A percentile compares a stretch with the other conserved stretches of the same genome.
Evolutionary conservation across 176 grass and related monocot species (phyloP).

Genomic region (Raddia guianensis): DNA sequence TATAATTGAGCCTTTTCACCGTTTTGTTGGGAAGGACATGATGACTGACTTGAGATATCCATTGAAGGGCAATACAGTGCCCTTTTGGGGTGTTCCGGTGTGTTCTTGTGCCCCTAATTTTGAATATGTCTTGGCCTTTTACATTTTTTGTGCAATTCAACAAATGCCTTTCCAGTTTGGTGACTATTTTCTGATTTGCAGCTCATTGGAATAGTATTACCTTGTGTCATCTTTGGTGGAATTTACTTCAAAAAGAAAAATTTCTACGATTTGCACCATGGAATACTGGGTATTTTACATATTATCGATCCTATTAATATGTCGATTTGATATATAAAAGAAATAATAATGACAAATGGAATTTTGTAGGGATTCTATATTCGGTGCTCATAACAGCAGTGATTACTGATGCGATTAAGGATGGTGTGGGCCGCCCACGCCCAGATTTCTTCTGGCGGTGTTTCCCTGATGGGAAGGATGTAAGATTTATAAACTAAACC

Average conservation of each 20-base stretch:
- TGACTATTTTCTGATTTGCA: constrained; percentile 47
- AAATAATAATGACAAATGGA: neutral
- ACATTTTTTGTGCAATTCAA: constrained; percentile 27
- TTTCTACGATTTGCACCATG: constrained; percentile 94
- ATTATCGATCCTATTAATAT: constrained; percentile 9
- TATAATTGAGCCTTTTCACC: constrained; percentile 78
- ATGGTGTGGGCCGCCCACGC: constrained; percentile 85
- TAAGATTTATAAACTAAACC: constrained; percentile 35
- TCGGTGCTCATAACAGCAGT: constrained; percentile 95
- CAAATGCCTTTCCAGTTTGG: neutral
- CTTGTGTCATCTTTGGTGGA: constrained; percentile 57
- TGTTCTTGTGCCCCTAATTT: constrained; percentile 32
- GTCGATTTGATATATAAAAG: neutral
- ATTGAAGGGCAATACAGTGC: constrained; percentile 74
- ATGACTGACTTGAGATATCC: constrained; percentile 87
- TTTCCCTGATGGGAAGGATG: constrained; percentile 96
- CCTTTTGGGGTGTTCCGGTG: constrained; percentile 88
- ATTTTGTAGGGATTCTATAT: constrained; percentile 77
- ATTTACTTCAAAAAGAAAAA: constrained; percentile 95
- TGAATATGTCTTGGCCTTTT: constrained; percentile 15
- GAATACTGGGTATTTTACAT: constrained; percentile 74
- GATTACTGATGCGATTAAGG: constrained; percentile 97
- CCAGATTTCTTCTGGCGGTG: constrained; percentile 99
- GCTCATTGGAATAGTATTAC: constrained; percentile 78
- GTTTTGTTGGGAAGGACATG: constrained; percentile 87